These are phyloP conservation scores for Acanthamoeba healyi DNA, from an alignment of 208 protist genomes.

Conservation along the genomic window DNA sequence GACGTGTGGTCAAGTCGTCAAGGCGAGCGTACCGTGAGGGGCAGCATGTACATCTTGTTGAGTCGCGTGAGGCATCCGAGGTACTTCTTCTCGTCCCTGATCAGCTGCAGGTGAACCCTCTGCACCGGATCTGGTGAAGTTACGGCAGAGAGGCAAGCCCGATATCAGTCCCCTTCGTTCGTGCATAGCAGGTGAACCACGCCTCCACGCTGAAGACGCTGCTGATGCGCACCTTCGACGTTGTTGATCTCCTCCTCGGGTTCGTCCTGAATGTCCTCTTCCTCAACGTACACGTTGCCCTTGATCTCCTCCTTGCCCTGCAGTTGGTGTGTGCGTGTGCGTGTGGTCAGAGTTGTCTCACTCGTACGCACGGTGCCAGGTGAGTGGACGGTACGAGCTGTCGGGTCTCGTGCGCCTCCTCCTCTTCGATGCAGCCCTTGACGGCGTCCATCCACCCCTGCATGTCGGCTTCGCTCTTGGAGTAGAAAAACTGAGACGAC, in stretches of 20 bases:
- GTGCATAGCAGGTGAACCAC: too few relatives aligned
- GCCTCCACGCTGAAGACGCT: background rate
- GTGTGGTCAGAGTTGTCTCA: too few relatives aligned
- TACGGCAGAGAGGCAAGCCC: too few relatives aligned
- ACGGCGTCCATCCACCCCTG: conserved; percentile 29
- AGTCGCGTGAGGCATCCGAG: background rate
- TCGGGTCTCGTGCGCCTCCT: conserved; percentile 52
- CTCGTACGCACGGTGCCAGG: too few relatives aligned
- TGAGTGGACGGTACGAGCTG: background rate
- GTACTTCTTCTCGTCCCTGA: conserved; percentile 66
- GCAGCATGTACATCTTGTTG: conserved; percentile 68
- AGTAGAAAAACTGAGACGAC: conserved; percentile 54
- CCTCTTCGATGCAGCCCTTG: conserved; percentile 50
- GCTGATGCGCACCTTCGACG: background rate
- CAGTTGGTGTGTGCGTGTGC: background rate
- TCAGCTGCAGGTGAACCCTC: background rate
- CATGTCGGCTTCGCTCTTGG: conserved; percentile 17
- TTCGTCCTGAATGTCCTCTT: conserved; percentile 23
- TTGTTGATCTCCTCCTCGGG: conserved; percentile 60
- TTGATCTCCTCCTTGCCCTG: conserved; percentile 62
- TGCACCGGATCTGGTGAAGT: conserved; percentile 46
- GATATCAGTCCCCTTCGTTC: too few relatives aligned
- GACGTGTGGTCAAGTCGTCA: too few relatives aligned
- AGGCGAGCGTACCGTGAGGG: conserved; percentile 67
- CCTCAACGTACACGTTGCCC: conserved; percentile 51